These are phyloP conservation scores for Hyphopichia buzzinii DNA, from an alignment of 1,139 yeast species.

Conservation along the genomic window DNA sequence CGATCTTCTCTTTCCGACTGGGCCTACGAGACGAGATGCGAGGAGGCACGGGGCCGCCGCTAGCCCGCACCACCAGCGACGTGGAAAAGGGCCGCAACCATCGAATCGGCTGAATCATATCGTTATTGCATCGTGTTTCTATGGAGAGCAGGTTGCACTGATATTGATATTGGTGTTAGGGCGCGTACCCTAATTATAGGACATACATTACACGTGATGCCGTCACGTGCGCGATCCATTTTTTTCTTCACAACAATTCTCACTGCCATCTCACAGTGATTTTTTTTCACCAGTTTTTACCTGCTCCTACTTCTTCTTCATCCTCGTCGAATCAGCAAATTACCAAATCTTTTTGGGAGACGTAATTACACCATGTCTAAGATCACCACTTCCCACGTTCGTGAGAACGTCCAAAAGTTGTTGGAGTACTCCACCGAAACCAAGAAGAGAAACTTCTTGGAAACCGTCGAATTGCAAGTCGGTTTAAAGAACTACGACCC, in stretches of 20 bases:
- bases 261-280: too few species aligned
- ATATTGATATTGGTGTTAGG: too few species aligned
- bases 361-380: constrained; percentile 78
- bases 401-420: constrained; percentile 94
- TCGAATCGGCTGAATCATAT: too few species aligned
- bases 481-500: constrained; percentile 99
- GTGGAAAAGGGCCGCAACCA: not conserved
- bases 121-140: too few species aligned
- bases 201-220: too few species aligned
- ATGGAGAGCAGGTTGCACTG: too few species aligned
- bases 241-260: too few species aligned
- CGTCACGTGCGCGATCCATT: too few species aligned
- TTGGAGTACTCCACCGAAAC: constrained; percentile 88
- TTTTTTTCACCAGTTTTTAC: too few species aligned
- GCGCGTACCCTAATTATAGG: too few species aligned
- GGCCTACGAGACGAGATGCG: constrained; percentile 2
- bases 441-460: constrained; percentile 99
- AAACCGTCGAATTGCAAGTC: constrained; percentile 99
- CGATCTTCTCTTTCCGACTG: constrained; percentile 26
- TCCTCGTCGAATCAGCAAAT: constrained; percentile 53
- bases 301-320: constrained; percentile 25
- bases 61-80: not conserved
- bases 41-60: not conserved
- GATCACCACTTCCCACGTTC: constrained; percentile 88
- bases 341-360: constrained; percentile 68